phyloP scores from a whole-genome alignment of 371 early-diverging fungal species.

The Conidiobolus incongruus region DNA sequence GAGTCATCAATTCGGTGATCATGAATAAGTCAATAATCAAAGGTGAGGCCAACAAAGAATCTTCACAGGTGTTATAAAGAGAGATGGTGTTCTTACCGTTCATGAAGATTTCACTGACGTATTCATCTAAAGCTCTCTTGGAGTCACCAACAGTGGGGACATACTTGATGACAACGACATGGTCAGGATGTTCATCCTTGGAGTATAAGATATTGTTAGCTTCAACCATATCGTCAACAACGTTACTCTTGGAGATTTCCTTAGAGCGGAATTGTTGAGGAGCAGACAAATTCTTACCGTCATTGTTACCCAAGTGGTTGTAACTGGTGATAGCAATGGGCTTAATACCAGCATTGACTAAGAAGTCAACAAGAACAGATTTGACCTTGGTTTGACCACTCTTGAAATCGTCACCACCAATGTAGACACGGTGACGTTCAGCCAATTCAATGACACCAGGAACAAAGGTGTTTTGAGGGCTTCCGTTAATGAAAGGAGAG shows the following conservation, averaged over 20 bases:
- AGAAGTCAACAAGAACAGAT: constrained; percentile 90
- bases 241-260: constrained; percentile 92
- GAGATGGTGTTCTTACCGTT: constrained; percentile 91
- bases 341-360: constrained; percentile 95
- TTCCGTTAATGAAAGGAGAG: constrained; percentile 90
- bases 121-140: constrained; percentile 95
- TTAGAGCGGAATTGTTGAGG: constrained; percentile 93
- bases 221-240: constrained; percentile 95
- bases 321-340: constrained; percentile 88
- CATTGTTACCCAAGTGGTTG: constrained; percentile 98
- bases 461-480: constrained; percentile 96
- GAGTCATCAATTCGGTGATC: constrained; percentile 86
- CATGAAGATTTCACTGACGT: constrained; percentile 94
- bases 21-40: constrained; percentile 86
- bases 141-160: constrained; percentile 90
- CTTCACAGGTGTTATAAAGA: constrained; percentile 93
- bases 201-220: constrained; percentile 75
- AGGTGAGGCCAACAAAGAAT: constrained; percentile 89
- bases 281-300: constrained; percentile 90
- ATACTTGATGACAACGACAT: constrained; percentile 95
- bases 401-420: constrained; percentile 98
- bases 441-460: constrained; percentile 80
- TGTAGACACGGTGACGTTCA: constrained; percentile 60
- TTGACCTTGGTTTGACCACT: constrained; percentile 97
- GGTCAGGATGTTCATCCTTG: constrained; percentile 80